Conservation (phyloP, 306 rosid species). For the Prinsepia uniflora region DNA sequence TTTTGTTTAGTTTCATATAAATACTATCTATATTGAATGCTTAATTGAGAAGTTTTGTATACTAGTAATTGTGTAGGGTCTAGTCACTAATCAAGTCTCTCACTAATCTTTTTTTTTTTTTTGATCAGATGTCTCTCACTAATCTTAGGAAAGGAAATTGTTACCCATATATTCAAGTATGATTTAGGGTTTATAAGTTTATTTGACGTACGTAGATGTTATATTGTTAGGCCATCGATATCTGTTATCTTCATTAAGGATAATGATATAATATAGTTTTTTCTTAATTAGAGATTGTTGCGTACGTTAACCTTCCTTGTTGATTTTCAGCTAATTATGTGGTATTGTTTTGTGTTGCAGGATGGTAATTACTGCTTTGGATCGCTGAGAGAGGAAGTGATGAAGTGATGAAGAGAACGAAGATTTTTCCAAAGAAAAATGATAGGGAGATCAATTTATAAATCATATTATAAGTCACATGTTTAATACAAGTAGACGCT, state of each 20-base stretch:
- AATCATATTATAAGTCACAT: too few relatives aligned
- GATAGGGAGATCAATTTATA: too few relatives aligned
- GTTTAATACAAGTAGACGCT: too few relatives aligned
- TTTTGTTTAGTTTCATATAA: neutral
- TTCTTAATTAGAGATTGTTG: too few relatives aligned
- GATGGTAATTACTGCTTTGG: constrained; percentile 64
- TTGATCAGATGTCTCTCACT: too few relatives aligned
- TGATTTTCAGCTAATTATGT: neutral
- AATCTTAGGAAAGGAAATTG: too few relatives aligned
- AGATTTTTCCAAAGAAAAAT: too few relatives aligned
- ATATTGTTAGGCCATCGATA: neutral
- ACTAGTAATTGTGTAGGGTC: neutral
- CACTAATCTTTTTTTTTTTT: too few relatives aligned
- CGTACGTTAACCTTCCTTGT: neutral
- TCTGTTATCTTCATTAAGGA: neutral
- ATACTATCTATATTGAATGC: neutral
- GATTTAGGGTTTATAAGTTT: too few relatives aligned
- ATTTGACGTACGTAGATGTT: too few relatives aligned
- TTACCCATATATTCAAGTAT: too few relatives aligned
- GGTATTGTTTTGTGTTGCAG: constrained; percentile 34
- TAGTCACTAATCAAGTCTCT: neutral
- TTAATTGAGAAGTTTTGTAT: neutral
- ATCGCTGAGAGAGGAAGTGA: constrained; percentile 50
- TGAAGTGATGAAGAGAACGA: constrained; percentile 5
- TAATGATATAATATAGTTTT: too few relatives aligned